phyloP scores from a whole-genome alignment of 768 basidiomycete genomes.

The Collybia mongolica region DNA sequence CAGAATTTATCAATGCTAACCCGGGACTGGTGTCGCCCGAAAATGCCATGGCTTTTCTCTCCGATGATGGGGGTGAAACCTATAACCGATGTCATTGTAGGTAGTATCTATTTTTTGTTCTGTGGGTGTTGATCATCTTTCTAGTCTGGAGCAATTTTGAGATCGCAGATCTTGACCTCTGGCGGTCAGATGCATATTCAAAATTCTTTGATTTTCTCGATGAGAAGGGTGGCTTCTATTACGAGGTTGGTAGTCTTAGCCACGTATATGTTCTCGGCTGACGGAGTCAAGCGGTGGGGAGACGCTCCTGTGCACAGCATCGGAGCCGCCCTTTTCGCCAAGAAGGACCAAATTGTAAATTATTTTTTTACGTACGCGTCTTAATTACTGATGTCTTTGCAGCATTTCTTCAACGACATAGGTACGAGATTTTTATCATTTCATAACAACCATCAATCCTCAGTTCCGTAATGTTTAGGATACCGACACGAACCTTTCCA shows the following conservation, averaged over 20 bases:
- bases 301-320: slow-evolving; percentile 92
- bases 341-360: slow-evolving; percentile 75
- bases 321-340: slow-evolving; percentile 85
- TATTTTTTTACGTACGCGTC: background rate
- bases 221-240: slow-evolving; percentile 81
- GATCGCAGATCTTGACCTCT: slow-evolving; percentile 82
- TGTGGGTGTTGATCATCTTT: slow-evolving; percentile 4
- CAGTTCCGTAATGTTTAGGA: slow-evolving; percentile 18
- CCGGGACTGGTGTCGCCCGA: slow-evolving; percentile 59
- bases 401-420: slow-evolving; percentile 93
- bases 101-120: slow-evolving; percentile 16
- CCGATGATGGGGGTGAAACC: slow-evolving; percentile 68
- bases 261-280: background rate
- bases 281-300: slow-evolving; percentile 71
- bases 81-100: slow-evolving; percentile 80
- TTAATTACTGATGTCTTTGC: background rate
- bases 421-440: slow-evolving; percentile 29
- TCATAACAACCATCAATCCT: background rate
- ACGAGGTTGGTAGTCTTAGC: slow-evolving; percentile 51
- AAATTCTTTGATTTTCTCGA: slow-evolving; percentile 87
- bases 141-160: slow-evolving; percentile 94
- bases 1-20: slow-evolving; percentile 73
- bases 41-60: slow-evolving; percentile 81
- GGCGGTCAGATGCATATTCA: slow-evolving; percentile 79
- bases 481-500: slow-evolving; percentile 95